phyloP scores from a whole-genome alignment of 2,329 filamentous ascomycete species.

The Penicillium hordei region DNA sequence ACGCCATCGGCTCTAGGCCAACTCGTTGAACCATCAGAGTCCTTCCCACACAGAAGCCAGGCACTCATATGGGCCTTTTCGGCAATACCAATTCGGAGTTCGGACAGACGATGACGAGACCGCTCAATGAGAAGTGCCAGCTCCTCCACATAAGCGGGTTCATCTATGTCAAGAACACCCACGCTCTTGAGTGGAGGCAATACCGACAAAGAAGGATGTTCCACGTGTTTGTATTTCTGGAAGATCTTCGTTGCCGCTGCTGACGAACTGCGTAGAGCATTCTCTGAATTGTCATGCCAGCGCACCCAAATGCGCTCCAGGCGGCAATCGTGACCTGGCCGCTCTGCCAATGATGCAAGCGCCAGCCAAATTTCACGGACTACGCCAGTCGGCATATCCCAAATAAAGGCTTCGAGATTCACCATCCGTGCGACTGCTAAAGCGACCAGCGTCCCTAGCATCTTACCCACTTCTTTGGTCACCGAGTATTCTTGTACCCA shows the following conservation, averaged over 20 bases:
- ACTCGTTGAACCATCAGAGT: slow-evolving; percentile 13
- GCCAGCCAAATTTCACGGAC: slow-evolving; percentile 78
- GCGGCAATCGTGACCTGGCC: slow-evolving; percentile 62
- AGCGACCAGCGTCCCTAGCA: slow-evolving; percentile 80
- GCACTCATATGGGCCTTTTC: slow-evolving; percentile 29
- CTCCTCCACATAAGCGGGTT: slow-evolving; percentile 78
- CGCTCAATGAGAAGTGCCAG: slow-evolving; percentile 74
- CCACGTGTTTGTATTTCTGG: slow-evolving; percentile 61
- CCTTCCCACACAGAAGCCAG: slow-evolving; percentile 29
- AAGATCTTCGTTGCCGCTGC: slow-evolving; percentile 36
- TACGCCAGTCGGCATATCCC: slow-evolving; percentile 88
- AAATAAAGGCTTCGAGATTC: slow-evolving; percentile 77
- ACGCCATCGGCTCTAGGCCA: slow-evolving; percentile 39
- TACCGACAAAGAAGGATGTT: slow-evolving; percentile 77
- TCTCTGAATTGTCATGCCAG: slow-evolving; percentile 73
- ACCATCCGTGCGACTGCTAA: slow-evolving; percentile 78
- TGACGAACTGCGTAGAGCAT: slow-evolving; percentile 28
- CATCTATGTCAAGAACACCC: slow-evolving; percentile 77
- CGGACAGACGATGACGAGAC: slow-evolving; percentile 64
- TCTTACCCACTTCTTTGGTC: slow-evolving; percentile 79
- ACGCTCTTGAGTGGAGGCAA: slow-evolving; percentile 72
- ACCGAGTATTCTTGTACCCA: slow-evolving; percentile 83
- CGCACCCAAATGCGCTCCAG: slow-evolving; percentile 75
- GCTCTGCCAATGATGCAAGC: slow-evolving; percentile 67
- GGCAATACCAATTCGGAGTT: slow-evolving; percentile 73